Base-by-base conservation (phyloP, 768 basidiomycete genomes). In the Leucocoprinus leucothites region DNA sequence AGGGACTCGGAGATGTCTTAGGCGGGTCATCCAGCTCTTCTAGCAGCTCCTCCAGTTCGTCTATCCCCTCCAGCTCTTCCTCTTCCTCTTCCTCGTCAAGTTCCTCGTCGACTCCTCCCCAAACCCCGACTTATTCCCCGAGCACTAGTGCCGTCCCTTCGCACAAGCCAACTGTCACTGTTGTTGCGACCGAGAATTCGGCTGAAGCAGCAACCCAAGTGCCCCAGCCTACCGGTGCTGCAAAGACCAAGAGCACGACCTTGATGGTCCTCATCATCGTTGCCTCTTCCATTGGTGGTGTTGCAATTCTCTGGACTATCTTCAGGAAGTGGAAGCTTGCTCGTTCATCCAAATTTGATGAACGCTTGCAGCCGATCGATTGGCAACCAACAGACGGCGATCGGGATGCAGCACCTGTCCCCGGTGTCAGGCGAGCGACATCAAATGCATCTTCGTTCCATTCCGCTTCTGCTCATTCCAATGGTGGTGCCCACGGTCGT, bases 271-370 rank as follows among this genome's bases (percentile, higher is more conserved):
- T 94, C 61, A 86, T 91, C 63, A 80, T 82, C 48, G 74, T 90
- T 49, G 92, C 82, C 3, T 77, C 86, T 5, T 82, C 77, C 44
- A 62, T 93, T 41, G 92, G 83, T 49, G 87, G 79, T 26, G 65
- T 87, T 49, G 79, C 80, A 54, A 83, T 93, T 61, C 75, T 87
- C 59, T 95, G 92, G 92, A 94, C 91, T 46, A 72, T 92, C 65
- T 89, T 94, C 77, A 87, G 92, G 74, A 93, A 94, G 70, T 93
- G 90, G 88, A 92, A 93, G 74, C 85, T 94, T 65, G 84, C 82
- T 51, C 83, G 87, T 55, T 93, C 91, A 26, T 78, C 82, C 64
- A 79, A 82, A 62, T 94, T 94, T 67, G 88, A 91, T 63, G 82
- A 85, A 58, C 89, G 91, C 61, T 82, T 95, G 74, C 82, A 88